Evolutionary conservation across 2,329 filamentous ascomycete species (phyloP), one percentile per base, ranked within the genome.

Genomic region (Aureobasidium lini): DNA sequence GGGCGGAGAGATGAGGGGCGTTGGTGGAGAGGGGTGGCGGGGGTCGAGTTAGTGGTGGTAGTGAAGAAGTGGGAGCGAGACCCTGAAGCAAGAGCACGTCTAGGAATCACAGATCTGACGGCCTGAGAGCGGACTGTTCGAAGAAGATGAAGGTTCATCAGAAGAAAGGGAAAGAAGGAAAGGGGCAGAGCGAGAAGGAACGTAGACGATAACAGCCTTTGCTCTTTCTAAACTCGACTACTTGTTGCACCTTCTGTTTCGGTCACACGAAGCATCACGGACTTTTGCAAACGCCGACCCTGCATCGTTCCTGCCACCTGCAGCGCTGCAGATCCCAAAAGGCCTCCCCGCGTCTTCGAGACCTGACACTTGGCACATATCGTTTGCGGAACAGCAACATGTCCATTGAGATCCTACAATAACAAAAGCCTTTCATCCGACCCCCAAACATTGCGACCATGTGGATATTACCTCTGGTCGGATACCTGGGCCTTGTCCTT

Each of bases 391-490:
- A 34, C 10, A 34, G 23, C 28, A 43, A 32, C 50, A 54, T 34
- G 50, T 42, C 39, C 37, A 32, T 43, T 54, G 29, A 23, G 23
- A 23, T 23, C 23, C 23, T 23, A 23, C 23, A 23, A 23, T 23
- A 23, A 23, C 13, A 32, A 34, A 15, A 42, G 16, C 43, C 37
- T 11, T 16, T 43, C 10, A 32, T 43, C 18, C 37, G 16, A 4
- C 15, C n/a, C 8, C n/a, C 11, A 40, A 40, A 40, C 15, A 52
- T 16, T 28, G 28, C n/a, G n/a, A 83, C 64, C 64, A 96, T 97
- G 94, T 97, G 92, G 90, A 90, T 99, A 78, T 79, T 99, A 70
- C 92, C 93, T 68, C 78, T 97, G 44, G 79, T 99, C 23, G 94
- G 94, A 69, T 96, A 96, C 70, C 74, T 91, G 36, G 94, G 94